These are phyloP conservation scores for Lotus japonicus DNA, from an alignment of 306 rosid species.

Conservation along the genomic window DNA sequence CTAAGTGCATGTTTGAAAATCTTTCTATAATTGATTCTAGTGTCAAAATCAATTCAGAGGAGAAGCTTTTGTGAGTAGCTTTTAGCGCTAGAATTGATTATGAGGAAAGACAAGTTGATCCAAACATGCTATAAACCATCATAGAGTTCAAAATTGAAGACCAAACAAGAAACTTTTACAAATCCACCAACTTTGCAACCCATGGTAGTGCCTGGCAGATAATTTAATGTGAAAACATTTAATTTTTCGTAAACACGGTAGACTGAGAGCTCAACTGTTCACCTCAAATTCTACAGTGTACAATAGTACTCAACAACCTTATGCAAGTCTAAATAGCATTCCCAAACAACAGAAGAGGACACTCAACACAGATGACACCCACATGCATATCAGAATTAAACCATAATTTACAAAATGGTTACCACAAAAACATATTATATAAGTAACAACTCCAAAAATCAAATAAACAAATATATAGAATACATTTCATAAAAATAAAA, in stretches of 20 bases:
- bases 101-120: too few species aligned
- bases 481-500: background rate
- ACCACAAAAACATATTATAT: background rate
- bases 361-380: background rate
- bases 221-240: background rate
- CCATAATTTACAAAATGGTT: background rate
- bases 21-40: too few species aligned
- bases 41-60: too few species aligned
- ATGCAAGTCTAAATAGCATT: background rate
- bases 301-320: background rate
- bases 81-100: too few species aligned
- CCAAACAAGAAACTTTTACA: background rate
- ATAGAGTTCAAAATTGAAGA: slow-evolving; percentile 22
- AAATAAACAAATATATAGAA: slow-evolving; percentile 1
- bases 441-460: background rate
- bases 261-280: slow-evolving; percentile 1
- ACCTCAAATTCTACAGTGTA: slow-evolving; percentile 2
- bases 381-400: slow-evolving; percentile 26
- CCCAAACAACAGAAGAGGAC: slow-evolving; percentile 6
- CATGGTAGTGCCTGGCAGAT: background rate
- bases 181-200: slow-evolving; percentile 10
- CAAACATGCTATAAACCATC: background rate
- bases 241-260: background rate
- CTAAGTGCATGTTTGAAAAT: too few species aligned
- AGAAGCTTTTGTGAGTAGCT: too few species aligned